phyloP scores from a whole-genome alignment of 1,284 basidiomycete genomes.

The Ceratobasidium sp. region DNA sequence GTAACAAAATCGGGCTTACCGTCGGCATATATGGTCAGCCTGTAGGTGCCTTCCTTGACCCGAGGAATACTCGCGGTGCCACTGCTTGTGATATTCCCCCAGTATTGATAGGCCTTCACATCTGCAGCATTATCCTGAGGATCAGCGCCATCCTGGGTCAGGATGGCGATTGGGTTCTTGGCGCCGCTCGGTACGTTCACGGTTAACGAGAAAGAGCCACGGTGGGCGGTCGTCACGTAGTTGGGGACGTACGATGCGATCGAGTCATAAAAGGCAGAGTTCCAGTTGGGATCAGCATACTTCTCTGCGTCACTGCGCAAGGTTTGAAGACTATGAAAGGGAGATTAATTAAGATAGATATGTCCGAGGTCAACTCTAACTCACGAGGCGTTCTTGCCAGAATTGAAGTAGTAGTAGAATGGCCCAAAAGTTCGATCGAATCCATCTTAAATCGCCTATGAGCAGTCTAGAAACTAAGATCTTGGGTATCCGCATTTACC shows the following conservation, averaged over 20 bases:
- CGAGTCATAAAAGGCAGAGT: conserved; percentile 54
- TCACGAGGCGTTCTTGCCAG: conserved; percentile 28
- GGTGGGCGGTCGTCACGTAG: conserved; percentile 49
- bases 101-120: conserved; percentile 53
- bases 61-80: conserved; percentile 52
- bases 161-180: conserved; percentile 50
- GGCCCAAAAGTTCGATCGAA: conserved; percentile 38
- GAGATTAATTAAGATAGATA: not conserved
- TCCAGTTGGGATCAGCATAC: conserved; percentile 49
- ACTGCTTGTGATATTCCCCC: conserved; percentile 51
- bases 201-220: conserved; percentile 51
- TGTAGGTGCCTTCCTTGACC: conserved; percentile 54
- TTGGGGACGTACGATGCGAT: conserved; percentile 52
- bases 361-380: not conserved
- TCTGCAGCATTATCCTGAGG: conserved; percentile 53
- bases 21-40: conserved; percentile 54
- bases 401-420: conserved; percentile 38
- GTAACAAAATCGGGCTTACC: conserved; percentile 31
- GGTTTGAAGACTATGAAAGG: conserved; percentile 2
- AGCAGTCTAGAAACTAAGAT: not conserved
- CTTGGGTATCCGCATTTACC: not conserved
- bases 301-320: conserved; percentile 50
- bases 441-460: conserved; percentile 6
- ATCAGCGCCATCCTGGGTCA: conserved; percentile 52
- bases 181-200: conserved; percentile 51